Evolutionary conservation across 1,139 yeast species (phyloP).

Genomic region (Meyerozyma athensensis): DNA sequence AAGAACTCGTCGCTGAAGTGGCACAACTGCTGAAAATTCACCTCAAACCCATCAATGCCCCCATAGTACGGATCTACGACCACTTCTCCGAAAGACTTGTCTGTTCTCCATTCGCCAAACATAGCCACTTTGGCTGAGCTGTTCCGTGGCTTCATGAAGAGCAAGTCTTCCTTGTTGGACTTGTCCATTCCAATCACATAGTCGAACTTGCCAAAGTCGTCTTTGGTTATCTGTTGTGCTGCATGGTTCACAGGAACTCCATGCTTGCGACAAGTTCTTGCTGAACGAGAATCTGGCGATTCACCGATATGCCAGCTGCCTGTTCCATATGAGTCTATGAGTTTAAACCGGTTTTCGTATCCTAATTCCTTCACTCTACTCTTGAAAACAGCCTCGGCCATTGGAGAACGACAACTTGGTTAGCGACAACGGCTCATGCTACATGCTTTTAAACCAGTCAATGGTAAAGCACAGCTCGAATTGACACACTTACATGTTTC

Average conservation of each 20-base stretch:
- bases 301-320: constrained; percentile 83
- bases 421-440: constrained; percentile 8
- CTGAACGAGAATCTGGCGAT: constrained; percentile 71
- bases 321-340: constrained; percentile 86
- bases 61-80: constrained; percentile 94
- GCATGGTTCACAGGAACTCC: constrained; percentile 71
- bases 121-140: constrained; percentile 49
- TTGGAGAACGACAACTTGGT: constrained; percentile 84
- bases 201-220: constrained; percentile 69
- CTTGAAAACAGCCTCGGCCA: constrained; percentile 92
- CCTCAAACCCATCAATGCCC: constrained; percentile 75
- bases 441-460: not conserved
- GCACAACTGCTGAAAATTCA: constrained; percentile 64
- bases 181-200: constrained; percentile 85
- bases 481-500: constrained; percentile 65
- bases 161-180: constrained; percentile 56
- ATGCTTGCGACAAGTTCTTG: constrained; percentile 61
- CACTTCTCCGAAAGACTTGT: constrained; percentile 41
- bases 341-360: constrained; percentile 34
- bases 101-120: constrained; percentile 75
- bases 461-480: constrained; percentile 4
- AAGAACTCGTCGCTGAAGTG: constrained; percentile 71
- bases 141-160: constrained; percentile 53
- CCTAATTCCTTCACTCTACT: constrained; percentile 54
- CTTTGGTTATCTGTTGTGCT: constrained; percentile 63